Base-by-base conservation (phyloP, 768 basidiomycete genomes). In the Lactarius tabidus region DNA sequence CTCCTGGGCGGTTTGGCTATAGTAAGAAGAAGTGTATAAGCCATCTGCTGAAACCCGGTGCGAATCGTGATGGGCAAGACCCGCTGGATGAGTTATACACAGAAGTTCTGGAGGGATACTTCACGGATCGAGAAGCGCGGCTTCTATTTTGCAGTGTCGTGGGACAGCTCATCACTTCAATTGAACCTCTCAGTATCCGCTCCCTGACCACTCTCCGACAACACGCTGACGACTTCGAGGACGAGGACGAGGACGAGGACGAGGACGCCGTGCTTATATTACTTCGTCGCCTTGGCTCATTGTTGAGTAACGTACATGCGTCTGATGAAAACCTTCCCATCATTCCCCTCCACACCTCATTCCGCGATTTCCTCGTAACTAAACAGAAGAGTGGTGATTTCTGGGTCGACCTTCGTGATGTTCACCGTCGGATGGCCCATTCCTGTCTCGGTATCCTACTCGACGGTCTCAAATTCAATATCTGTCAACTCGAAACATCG, bases 401-500 rank as follows among this genome's bases (percentile, higher is more conserved):
- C 20, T 26, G 6, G 35, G 33, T 60, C 8, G 18, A 26, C 59
- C 45, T 52, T 45, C 6, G 2, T 31, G 43, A 60, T 6, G 3
- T 35, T 33, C 59, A 60, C n/a, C 59, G n/a, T 35, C 43, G 52
- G 10, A 33, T 52, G 43, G 59, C 45, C 0, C 59, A 29, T 23
- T 17, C 45, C 31, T 60, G 23, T 35, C 41, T 60, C 8, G 1
- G 0, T 14, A 9, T 52, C 15, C 18, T 60, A n/a, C 43, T 35
- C 23, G 10, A 18, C 1, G 43, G 39, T 1, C 57, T 59, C 57
- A 26, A 26, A 18, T 36, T 59, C 57, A 59, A 51, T 2, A 51
- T 51, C 43, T 60, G 59, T n/a, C 17, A 51, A 12, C 59, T 60
- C 17, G 39, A 45, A 9, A 18, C 59, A 6, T 60, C 59, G 12